Evolutionary conservation across 139 green algal species (phyloP).

Genomic region (Nannochloris sp.): DNA sequence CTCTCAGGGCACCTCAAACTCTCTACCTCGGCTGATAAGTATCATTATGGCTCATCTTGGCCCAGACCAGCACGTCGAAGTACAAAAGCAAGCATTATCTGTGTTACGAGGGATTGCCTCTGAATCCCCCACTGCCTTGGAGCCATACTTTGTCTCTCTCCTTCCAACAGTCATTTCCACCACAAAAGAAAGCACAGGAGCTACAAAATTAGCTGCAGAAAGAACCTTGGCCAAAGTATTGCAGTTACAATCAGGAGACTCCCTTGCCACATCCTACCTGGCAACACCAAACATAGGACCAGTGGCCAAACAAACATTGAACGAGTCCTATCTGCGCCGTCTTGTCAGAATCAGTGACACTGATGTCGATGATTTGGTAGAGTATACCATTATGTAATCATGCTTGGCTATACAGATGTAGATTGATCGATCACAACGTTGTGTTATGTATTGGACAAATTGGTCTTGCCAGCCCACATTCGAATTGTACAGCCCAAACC

Average conservation of each 20-base stretch:
- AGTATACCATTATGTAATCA: background rate
- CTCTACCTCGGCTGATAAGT: conserved; percentile 23
- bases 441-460: no score
- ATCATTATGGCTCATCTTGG: conserved; percentile 53
- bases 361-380: conserved; percentile 32
- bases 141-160: conserved; percentile 35
- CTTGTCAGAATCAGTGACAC: conserved; percentile 36
- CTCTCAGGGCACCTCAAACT: background rate
- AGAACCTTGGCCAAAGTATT: conserved; percentile 40
- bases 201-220: conserved; percentile 45
- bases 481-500: no score
- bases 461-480: no score
- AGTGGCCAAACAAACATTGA: conserved; percentile 38
- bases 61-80: conserved; percentile 57
- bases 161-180: conserved; percentile 50
- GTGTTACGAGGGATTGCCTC: conserved; percentile 37
- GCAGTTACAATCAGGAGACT: conserved; percentile 20
- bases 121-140: background rate
- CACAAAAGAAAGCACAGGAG: conserved; percentile 25
- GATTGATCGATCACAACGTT: no score
- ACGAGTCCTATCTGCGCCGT: conserved; percentile 47
- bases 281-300: conserved; percentile 24
- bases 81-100: conserved; percentile 53
- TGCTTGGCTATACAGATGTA: no score
- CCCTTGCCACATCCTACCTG: conserved; percentile 42